Evolutionary conservation across 2,329 filamentous ascomycete genomes (phyloP).

Genomic region (Nigrograna mackinnonii): DNA sequence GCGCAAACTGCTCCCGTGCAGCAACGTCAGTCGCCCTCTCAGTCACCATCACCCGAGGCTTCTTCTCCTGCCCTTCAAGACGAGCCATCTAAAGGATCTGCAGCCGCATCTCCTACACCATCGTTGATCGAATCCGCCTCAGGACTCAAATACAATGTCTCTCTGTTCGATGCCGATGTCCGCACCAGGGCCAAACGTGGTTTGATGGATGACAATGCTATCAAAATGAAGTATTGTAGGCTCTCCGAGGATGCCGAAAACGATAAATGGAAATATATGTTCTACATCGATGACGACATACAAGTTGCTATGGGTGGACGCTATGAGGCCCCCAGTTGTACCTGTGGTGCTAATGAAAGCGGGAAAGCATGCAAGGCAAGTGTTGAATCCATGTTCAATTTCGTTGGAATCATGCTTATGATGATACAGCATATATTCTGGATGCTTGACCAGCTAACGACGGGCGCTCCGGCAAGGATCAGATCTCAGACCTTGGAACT

Average conservation of each 20-base stretch:
- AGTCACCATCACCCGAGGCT: slow-evolving; percentile 5
- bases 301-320: slow-evolving; percentile 34
- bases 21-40: slow-evolving; percentile 7
- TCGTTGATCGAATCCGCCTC: slow-evolving; percentile 36
- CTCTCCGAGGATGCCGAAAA: slow-evolving; percentile 27
- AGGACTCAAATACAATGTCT: slow-evolving; percentile 39
- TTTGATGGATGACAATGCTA: slow-evolving; percentile 33
- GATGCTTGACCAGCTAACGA: slow-evolving; percentile 38
- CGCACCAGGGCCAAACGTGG: slow-evolving; percentile 33
- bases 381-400: neutral
- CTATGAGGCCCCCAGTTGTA: slow-evolving; percentile 30
- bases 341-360: slow-evolving; percentile 37
- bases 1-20: slow-evolving; percentile 17
- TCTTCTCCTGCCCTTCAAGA: neutral
- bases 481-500: slow-evolving; percentile 30
- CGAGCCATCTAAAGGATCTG: no score
- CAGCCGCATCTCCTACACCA: slow-evolving; percentile 29
- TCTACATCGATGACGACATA: slow-evolving; percentile 41
- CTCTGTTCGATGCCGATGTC: slow-evolving; percentile 31
- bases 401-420: neutral
- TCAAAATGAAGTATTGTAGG: slow-evolving; percentile 40
- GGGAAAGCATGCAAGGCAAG: slow-evolving; percentile 39
- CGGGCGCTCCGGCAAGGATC: slow-evolving; percentile 21
- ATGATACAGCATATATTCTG: slow-evolving; percentile 43
- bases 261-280: slow-evolving; percentile 27